Base-by-base conservation (phyloP, 306 rosid species). In the Sicyos baderoa region DNA sequence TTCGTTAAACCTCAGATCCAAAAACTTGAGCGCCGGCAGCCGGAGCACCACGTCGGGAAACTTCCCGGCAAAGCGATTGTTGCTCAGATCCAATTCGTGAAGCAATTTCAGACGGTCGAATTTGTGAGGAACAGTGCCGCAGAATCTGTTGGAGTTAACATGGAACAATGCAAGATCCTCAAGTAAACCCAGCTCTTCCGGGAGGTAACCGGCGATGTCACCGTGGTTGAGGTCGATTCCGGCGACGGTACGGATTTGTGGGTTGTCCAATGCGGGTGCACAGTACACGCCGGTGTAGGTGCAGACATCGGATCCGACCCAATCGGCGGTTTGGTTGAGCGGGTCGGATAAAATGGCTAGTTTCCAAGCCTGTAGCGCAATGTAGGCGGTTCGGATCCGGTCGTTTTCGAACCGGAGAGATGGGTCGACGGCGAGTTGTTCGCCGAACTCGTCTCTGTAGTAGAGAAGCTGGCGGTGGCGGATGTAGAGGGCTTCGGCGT, bases 221-320 rank as follows among this genome's bases (percentile, higher is more conserved):
- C 86, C 95, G 32, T 88, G 97, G 81, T 93, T 93, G 72, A 93
- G 95, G 73, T 93, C 98, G 76, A 93, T 86, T 21, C 98, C 98
- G 44, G 98, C 97, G 21, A 93, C 97, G 25, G 95, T 86, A 1
- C 72, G 79, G 83, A 88, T 82, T 65, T 44, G 72, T 17, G 23
- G 82, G 75, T 93, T 76, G 69, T 89, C 96, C 2, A 21, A 83
- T 0, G 98, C 96, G 0, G 25, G 77, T 18, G 98, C 88, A 71
- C 98, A 93, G 90, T 51, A 93, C 16, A 93, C 94, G 0, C 75
- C 81, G 3, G 55, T 72, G 84, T 93, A 93, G 69, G 10, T 47
- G 69, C 98, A 93, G 16, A 93, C 97, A 9, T 82, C 32, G 23
- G 95, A 74, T 50, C 99, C 99, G 8, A 83, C 83, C 99, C 99